Base-by-base conservation (phyloP, 1,284 basidiomycete species). In the Laetiporus sulphureus region DNA sequence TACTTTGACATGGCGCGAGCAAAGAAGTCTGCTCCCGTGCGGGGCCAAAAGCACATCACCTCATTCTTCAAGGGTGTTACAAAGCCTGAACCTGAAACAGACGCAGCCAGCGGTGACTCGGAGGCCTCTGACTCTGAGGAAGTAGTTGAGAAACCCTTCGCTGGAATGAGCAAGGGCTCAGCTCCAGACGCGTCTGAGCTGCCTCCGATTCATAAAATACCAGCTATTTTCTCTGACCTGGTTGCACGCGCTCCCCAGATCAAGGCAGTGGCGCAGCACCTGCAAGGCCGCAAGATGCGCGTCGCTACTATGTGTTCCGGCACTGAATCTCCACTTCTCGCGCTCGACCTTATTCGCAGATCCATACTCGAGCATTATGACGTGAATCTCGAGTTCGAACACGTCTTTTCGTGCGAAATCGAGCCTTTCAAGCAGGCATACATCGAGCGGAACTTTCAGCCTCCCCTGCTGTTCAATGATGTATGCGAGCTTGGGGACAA, bases 351-450 rank as follows among this genome's bases (percentile, higher is more conserved):
- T 51, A 91, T 96, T 38, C 79, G 72, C 58, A 79, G 75, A 57
- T 73, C 83, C 3, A 78, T 95, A 45, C 64, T 78, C 36, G 77
- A 81, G n/a, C 79, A 84, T 47, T 78, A 80, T 53, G 75, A 68
- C 2, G 57, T 85, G 32, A 68, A 75, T 1, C 67, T 96, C 37
- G 74, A 83, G 25, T 70, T 93, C 47, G 83, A 95, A 55, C 94
- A 97, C 63, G 91, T 96, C 40, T 97, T 97, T 64, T 96, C 93
- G 0, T 96, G 93, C 64, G 93, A 97, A 65, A 96, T 97, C 49
- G 94, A 96, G 59, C 93, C 94, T 2, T 97, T 94, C 75, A 97
- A 97, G 64, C 93, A 97, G 62, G 93, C 93, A 0, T 97, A 97
- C 62, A 97, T 97, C 48, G 94, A 97, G 62, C 77, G 94, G 20